These are phyloP conservation scores for Colletotrichum phormii DNA, from an alignment of 2,329 filamentous ascomycete species.

Conservation along the genomic window DNA sequence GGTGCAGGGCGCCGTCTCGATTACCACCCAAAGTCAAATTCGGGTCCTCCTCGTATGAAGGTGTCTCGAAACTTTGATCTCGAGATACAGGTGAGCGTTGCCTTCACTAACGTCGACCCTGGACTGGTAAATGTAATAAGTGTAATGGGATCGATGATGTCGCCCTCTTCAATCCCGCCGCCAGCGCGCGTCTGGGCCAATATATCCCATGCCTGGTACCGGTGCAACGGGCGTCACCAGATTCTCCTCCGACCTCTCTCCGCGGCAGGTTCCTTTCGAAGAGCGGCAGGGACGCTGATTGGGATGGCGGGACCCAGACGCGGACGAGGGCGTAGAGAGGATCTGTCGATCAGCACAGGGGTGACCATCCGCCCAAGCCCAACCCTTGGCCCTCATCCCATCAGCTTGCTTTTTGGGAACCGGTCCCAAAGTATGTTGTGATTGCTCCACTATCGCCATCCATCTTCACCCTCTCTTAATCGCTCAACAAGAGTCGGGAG, in stretches of 20 bases:
- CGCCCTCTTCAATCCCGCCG: constrained; percentile 15
- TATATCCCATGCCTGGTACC: constrained; percentile 13
- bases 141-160: constrained; percentile 11
- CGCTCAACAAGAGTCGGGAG: not conserved
- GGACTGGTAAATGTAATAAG: not conserved
- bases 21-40: not conserved
- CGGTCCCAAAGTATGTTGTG: not conserved
- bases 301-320: constrained; percentile 18
- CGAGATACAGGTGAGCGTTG: not conserved
- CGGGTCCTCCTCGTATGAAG: not conserved
- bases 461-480: not conserved
- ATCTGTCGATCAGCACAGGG: constrained; percentile 38
- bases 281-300: constrained; percentile 14
- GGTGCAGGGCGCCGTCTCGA: not conserved
- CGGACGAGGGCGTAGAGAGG: constrained; percentile 29
- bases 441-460: not conserved
- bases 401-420: constrained; percentile 29
- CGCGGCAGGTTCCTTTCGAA: constrained; percentile 1
- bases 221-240: constrained; percentile 29
- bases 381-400: constrained; percentile 30
- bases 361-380: constrained; percentile 15
- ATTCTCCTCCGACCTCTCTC: constrained; percentile 1
- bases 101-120: not conserved
- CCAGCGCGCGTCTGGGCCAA: constrained; percentile 12
- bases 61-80: not conserved